phyloP scores from a whole-genome alignment of 192 early-diverging fungal genomes.

The Mortierella antarctica region DNA sequence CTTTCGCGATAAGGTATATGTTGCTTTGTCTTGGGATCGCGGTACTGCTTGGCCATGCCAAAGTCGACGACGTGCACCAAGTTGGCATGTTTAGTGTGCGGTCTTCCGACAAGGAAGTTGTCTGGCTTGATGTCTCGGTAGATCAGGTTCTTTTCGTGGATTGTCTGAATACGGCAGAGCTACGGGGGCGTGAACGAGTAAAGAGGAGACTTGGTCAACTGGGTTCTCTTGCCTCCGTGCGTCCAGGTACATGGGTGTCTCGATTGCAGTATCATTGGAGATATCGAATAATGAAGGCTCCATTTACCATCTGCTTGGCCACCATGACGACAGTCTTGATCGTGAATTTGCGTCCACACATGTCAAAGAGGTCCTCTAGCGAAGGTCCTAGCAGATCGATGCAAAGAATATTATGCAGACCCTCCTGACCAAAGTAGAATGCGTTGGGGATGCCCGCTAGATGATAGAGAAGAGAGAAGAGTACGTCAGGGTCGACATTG shows the following conservation, averaged over 20 bases:
- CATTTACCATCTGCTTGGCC: constrained; percentile 91
- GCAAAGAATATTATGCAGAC: constrained; percentile 93
- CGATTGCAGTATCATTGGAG: no score
- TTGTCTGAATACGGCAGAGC: constrained; percentile 85
- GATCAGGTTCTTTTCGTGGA: constrained; percentile 95
- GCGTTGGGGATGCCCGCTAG: constrained; percentile 88
- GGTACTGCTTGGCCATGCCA: constrained; percentile 98
- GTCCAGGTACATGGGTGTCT: neutral
- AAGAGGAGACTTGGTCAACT: neutral
- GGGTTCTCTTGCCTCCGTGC: neutral
- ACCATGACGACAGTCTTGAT: constrained; percentile 97
- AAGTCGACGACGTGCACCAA: constrained; percentile 95
- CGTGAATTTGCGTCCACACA: constrained; percentile 90
- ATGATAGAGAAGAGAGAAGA: neutral
- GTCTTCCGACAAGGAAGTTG: constrained; percentile 95
- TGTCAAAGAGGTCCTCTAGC: constrained; percentile 97
- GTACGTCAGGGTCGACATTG: neutral
- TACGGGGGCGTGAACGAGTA: constrained; percentile 22
- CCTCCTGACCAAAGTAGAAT: constrained; percentile 98
- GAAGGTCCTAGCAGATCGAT: constrained; percentile 95
- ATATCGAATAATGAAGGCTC: neutral
- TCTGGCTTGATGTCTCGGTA: constrained; percentile 99
- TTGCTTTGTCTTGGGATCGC: constrained; percentile 94
- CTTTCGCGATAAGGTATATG: constrained; percentile 99
- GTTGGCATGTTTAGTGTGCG: constrained; percentile 66